These are phyloP conservation scores for Boletus coccyginus DNA, from an alignment of 768 basidiomycete genomes.

Conservation along the genomic window DNA sequence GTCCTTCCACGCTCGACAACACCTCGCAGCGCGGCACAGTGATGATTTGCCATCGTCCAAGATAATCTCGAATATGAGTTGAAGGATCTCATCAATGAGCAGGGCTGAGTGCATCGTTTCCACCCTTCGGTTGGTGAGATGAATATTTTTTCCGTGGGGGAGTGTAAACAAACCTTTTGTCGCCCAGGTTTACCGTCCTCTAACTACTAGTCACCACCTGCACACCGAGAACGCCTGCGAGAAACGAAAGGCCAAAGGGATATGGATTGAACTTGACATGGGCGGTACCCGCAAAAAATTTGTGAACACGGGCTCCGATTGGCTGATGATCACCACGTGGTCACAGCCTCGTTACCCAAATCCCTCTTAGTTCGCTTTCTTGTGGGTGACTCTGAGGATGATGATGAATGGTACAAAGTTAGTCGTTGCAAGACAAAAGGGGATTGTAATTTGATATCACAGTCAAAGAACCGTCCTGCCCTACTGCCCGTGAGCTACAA, in stretches of 20 bases:
- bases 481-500: constrained; percentile 11
- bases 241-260: neutral
- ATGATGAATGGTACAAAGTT: neutral
- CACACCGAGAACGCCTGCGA: neutral
- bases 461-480: neutral
- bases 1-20: constrained; percentile 46
- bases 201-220: neutral
- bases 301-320: constrained; percentile 7
- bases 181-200: neutral
- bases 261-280: neutral
- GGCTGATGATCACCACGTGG: constrained; percentile 11
- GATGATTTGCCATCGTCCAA: constrained; percentile 27
- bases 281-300: constrained; percentile 17
- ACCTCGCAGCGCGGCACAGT: constrained; percentile 38
- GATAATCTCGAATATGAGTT: constrained; percentile 38
- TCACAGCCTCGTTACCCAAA: neutral
- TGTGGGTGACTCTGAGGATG: neutral
- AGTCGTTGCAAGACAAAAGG: neutral
- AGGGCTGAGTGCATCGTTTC: constrained; percentile 42
- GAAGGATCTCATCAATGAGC: constrained; percentile 49
- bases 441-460: neutral
- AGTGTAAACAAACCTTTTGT: constrained; percentile 6
- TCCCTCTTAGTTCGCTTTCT: neutral
- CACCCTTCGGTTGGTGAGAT: neutral
- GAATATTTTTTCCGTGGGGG: neutral